Conservation (phyloP, 306 rosid genomes). For the Benincasa hispida region DNA sequence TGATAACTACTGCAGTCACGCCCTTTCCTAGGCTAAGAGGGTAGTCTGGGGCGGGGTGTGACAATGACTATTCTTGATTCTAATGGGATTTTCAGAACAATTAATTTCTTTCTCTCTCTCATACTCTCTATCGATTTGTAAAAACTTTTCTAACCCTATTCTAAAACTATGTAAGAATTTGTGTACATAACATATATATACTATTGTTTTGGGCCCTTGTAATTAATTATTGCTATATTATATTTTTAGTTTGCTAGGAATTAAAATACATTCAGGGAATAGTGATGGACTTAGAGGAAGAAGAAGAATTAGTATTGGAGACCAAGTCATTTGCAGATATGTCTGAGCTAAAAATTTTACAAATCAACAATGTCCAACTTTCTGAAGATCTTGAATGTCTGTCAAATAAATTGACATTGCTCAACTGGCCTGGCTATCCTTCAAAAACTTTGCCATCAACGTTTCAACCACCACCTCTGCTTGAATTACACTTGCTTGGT, state of each 20-base stretch:
- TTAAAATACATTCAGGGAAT: neutral
- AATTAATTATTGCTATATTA: neutral
- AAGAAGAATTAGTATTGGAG: neutral
- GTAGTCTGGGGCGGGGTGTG: no score
- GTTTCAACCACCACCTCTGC: neutral
- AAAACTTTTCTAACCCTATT: no score
- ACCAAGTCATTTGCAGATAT: neutral
- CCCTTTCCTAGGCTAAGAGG: no score
- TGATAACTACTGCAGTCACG: no score
- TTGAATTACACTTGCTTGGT: neutral
- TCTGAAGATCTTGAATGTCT: neutral
- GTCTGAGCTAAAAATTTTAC: constrained; percentile 2
- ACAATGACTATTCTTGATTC: no score
- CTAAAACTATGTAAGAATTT: neutral
- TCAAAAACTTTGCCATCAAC: neutral
- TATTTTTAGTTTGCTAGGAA: neutral
- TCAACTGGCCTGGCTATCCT: neutral
- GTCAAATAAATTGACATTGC: neutral
- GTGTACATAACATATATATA: neutral
- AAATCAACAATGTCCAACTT: neutral
- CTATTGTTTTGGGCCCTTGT: neutral
- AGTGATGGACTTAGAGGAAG: neutral
- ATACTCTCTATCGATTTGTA: no score
- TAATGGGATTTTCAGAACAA: no score
- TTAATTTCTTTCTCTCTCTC: no score